Conservation (phyloP, 176 grass and related monocot genomes). For the Elymus sibiricus region DNA sequence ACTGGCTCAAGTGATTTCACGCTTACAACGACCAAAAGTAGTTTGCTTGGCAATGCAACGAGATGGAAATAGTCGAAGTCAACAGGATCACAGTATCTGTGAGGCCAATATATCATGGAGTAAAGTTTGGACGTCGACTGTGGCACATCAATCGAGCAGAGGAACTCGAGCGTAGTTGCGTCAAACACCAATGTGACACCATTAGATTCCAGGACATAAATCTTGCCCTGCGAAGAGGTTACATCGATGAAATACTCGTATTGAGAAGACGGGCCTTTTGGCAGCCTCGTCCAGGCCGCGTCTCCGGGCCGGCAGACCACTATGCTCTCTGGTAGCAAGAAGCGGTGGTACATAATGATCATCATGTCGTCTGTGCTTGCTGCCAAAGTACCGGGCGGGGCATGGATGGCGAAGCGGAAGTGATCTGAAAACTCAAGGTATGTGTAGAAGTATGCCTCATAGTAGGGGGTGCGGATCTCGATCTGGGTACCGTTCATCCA, state of each 20-base stretch:
- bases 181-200: background rate
- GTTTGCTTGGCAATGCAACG: background rate
- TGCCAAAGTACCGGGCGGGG: background rate
- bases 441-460: background rate
- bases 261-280: background rate
- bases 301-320: background rate
- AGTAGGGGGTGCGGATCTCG: background rate
- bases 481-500: background rate
- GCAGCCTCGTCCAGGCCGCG: background rate
- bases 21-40: background rate
- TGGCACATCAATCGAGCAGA: background rate
- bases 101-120: too few species aligned
- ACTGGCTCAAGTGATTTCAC: background rate
- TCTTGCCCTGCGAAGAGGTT: background rate
- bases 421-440: background rate
- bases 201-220: background rate
- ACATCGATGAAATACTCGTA: background rate
- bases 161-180: background rate
- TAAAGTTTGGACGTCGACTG: background rate
- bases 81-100: background rate
- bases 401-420: background rate
- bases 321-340: background rate
- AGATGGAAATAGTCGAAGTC: background rate
- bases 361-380: background rate
- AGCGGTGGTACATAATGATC: background rate